phyloP scores from a whole-genome alignment of 106 monocot genomes.

The Xerophyta viscosa region DNA sequence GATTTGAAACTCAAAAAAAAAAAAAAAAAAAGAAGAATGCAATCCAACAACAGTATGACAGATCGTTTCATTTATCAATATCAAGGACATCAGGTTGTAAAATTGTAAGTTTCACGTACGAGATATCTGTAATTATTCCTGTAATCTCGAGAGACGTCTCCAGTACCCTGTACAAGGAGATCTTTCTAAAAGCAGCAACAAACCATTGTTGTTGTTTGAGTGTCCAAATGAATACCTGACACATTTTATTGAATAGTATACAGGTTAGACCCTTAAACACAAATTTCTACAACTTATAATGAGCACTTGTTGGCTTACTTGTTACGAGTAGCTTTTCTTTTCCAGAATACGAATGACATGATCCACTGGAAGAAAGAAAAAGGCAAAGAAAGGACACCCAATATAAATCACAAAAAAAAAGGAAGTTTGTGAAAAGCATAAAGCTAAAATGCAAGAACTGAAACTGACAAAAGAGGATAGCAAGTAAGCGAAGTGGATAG shows the following conservation, averaged over 20 bases:
- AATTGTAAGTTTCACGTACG: too few species aligned
- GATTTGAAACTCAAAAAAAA: too few species aligned
- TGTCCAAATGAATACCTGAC: constrained; percentile 44
- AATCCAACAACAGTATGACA: too few species aligned
- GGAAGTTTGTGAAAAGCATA: not conserved
- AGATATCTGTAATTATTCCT: too few species aligned
- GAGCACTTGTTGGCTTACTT: constrained; percentile 37
- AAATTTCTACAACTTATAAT: not conserved
- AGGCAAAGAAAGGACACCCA: not conserved
- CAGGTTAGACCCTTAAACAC: not conserved
- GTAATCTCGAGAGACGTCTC: constrained; percentile 3
- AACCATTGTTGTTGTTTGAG: constrained; percentile 12
- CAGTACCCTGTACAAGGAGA: constrained; percentile 1
- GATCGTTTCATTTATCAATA: too few species aligned
- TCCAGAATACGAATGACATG: constrained; percentile 44
- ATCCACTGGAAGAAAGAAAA: constrained; percentile 36
- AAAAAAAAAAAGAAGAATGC: too few species aligned
- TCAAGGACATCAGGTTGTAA: too few species aligned
- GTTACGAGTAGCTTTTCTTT: constrained; percentile 41
- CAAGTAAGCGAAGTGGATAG: too few species aligned
- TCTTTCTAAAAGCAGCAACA: constrained; percentile 20
- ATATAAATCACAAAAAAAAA: not conserved
- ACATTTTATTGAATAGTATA: not conserved
- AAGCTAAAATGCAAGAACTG: not conserved
- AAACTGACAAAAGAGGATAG: too few species aligned